These are phyloP conservation scores for Micractinium sp. DNA, from an alignment of 139 green algal genomes.

Conservation along the genomic window DNA sequence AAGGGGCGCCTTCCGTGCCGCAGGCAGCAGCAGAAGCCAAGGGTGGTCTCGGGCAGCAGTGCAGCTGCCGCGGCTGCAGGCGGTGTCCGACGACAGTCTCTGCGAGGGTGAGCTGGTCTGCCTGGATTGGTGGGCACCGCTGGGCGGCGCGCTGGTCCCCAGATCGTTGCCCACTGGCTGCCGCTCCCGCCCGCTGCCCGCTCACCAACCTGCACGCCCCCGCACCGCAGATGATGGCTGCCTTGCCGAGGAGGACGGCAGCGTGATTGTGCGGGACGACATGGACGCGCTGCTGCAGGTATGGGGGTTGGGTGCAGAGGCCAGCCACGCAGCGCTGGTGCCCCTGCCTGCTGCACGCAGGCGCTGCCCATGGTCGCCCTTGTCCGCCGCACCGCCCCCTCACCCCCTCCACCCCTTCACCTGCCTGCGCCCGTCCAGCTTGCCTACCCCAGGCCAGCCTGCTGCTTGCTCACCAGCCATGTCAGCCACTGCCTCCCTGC, in stretches of 20 bases:
- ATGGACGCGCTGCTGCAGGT: conserved; percentile 80
- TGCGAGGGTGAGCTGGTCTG: neutral
- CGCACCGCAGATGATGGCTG: conserved; percentile 33
- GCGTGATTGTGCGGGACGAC: conserved; percentile 87
- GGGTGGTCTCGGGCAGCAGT: neutral
- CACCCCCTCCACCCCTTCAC: neutral
- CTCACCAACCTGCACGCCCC: neutral
- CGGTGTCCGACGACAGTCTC: neutral
- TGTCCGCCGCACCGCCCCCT: neutral
- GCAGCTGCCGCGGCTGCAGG: neutral
- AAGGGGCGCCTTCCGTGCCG: neutral
- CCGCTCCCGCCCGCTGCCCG: neutral
- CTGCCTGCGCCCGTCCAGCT: neutral
- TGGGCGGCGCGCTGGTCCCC: neutral
- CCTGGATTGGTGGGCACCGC: neutral
- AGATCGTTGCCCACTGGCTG: neutral
- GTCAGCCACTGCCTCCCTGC: neutral
- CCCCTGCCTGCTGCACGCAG: neutral
- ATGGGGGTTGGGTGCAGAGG: neutral
- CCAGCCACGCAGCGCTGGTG: neutral
- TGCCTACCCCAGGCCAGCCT: neutral
- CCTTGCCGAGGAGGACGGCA: conserved; percentile 71
- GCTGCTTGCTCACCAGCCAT: neutral
- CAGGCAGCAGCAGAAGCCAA: neutral
- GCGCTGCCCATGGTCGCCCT: neutral